phyloP scores from a whole-genome alignment of 2,329 filamentous ascomycete species.

The Mollisiaceae sp. region DNA sequence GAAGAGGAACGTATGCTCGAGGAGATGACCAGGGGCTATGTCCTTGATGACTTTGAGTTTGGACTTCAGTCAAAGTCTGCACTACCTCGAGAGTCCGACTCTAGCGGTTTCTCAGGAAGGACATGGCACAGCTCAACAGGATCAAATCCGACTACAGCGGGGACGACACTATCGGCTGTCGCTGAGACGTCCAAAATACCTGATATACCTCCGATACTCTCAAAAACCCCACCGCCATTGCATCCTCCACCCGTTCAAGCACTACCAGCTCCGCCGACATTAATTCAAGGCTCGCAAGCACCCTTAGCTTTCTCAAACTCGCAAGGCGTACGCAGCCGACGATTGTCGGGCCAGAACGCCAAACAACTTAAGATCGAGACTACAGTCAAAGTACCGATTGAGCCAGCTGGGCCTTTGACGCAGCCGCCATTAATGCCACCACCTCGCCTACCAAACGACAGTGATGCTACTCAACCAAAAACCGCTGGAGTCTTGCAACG shows the following conservation, averaged over 20 bases:
- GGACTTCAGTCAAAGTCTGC: constrained; percentile 70
- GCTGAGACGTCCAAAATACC: constrained; percentile 55
- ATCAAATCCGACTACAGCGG: constrained; percentile 72
- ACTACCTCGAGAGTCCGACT: constrained; percentile 79
- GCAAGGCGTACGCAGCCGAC: constrained; percentile 71
- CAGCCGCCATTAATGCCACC: constrained; percentile 38
- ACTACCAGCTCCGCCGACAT: constrained; percentile 51
- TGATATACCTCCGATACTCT: constrained; percentile 36
- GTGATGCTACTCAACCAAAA: constrained; percentile 34
- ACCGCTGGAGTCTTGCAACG: constrained; percentile 35
- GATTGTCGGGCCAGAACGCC: constrained; percentile 78
- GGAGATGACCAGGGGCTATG: constrained; percentile 84
- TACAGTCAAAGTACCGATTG: constrained; percentile 27
- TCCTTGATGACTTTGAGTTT: constrained; percentile 82
- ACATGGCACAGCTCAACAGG: constrained; percentile 82
- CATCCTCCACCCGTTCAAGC: constrained; percentile 36
- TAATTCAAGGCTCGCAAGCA: constrained; percentile 41
- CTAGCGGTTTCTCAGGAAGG: constrained; percentile 75
- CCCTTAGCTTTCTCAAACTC: constrained; percentile 45
- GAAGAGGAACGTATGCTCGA: constrained; percentile 80
- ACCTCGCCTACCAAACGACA: constrained; percentile 30
- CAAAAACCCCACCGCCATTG: constrained; percentile 33
- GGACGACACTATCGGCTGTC: constrained; percentile 73
- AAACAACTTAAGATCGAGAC: constrained; percentile 93
- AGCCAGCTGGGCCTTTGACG: constrained; percentile 27